Evolutionary conservation across 2,329 filamentous ascomycete genomes (phyloP).

Genomic region (Didymosphaeria variabile): DNA sequence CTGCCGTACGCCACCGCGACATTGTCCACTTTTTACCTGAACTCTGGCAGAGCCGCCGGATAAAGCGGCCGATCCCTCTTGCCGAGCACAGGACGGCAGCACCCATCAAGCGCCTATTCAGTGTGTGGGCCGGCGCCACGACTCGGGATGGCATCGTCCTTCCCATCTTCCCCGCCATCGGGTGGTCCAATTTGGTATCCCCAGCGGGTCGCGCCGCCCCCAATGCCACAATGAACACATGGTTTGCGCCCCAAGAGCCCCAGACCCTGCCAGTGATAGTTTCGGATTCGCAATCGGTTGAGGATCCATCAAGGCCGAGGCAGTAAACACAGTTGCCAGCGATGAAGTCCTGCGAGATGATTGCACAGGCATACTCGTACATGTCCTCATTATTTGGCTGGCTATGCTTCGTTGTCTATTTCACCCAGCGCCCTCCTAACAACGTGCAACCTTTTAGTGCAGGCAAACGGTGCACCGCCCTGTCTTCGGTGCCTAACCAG

Average conservation of each 20-base stretch:
- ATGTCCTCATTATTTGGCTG: constrained; percentile 17
- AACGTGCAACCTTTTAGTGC: constrained; percentile 20
- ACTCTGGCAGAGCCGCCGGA: constrained; percentile 35
- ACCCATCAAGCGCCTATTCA: constrained; percentile 32
- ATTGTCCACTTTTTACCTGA: constrained; percentile 24
- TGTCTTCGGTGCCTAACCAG: constrained; percentile 32
- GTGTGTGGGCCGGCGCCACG: constrained; percentile 29
- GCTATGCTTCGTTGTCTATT: constrained; percentile 4
- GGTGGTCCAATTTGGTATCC: constrained; percentile 26
- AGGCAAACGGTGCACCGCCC: constrained; percentile 38
- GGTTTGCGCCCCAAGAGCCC: constrained; percentile 19
- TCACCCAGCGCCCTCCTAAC: constrained; percentile 19
- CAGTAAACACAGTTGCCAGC: constrained; percentile 10
- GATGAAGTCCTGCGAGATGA: constrained; percentile 18
- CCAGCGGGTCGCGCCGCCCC: constrained; percentile 42
- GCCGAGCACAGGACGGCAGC: constrained; percentile 16
- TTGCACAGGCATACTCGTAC: constrained; percentile 20
- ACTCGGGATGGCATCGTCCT: constrained; percentile 26
- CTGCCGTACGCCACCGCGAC: constrained; percentile 23
- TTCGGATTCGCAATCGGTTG: constrained; percentile 4
- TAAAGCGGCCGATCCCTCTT: constrained; percentile 20
- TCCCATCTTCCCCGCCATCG: constrained; percentile 35
- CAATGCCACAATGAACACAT: constrained; percentile 16
- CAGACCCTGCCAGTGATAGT: neutral
- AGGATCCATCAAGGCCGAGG: constrained; percentile 7